phyloP scores from a whole-genome alignment of 2,329 filamentous ascomycete genomes.

The Ilyonectria mors-panacis region DNA sequence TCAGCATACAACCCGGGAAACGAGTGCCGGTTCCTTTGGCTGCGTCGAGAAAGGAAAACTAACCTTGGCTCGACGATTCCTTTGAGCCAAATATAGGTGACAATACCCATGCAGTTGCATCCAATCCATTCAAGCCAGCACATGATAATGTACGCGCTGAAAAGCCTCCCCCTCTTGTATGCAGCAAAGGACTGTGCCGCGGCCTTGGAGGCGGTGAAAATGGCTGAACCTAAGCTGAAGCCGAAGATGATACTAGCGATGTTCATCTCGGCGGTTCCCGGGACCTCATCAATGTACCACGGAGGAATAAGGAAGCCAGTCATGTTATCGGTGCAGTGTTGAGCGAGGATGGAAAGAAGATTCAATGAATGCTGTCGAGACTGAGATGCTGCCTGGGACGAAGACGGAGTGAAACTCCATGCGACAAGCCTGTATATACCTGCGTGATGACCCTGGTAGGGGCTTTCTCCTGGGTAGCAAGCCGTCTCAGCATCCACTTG shows the following conservation, averaged over 20 bases:
- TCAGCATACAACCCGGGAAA: slow-evolving; percentile 6
- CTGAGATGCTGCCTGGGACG: too few relatives aligned
- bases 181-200: slow-evolving; percentile 21
- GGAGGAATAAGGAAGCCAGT: slow-evolving; percentile 35
- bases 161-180: slow-evolving; percentile 23
- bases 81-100: too few relatives aligned
- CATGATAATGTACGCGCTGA: slow-evolving; percentile 37
- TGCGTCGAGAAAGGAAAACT: not conserved
- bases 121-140: slow-evolving; percentile 40
- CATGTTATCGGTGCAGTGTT: slow-evolving; percentile 15
- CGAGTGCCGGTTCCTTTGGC: too few relatives aligned
- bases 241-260: slow-evolving; percentile 36
- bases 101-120: slow-evolving; percentile 33
- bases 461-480: too few relatives aligned
- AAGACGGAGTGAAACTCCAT: too few relatives aligned
- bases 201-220: slow-evolving; percentile 33
- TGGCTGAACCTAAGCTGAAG: slow-evolving; percentile 32
- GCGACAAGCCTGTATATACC: too few relatives aligned
- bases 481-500: too few relatives aligned
- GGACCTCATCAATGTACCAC: slow-evolving; percentile 32
- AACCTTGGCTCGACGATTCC: slow-evolving; percentile 26
- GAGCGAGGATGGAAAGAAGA: too few relatives aligned
- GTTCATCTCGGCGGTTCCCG: slow-evolving; percentile 27
- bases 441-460: too few relatives aligned
- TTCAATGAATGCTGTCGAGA: too few relatives aligned